phyloP scores from a whole-genome alignment of 2,329 filamentous ascomycete species.

The Magnaporthiopsis poae region DNA sequence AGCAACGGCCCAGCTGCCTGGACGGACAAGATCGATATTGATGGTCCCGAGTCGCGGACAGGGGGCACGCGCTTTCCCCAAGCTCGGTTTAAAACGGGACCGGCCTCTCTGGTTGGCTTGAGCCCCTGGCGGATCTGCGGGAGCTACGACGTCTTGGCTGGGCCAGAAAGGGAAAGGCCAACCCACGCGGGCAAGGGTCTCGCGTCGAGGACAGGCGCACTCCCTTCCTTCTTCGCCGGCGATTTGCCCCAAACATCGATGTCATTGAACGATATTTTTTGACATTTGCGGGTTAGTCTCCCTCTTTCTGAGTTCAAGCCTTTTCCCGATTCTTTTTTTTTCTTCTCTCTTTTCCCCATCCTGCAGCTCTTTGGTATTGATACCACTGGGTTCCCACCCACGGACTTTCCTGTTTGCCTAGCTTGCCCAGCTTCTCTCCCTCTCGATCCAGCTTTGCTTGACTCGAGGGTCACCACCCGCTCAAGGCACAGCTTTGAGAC shows the following conservation, averaged over 20 bases:
- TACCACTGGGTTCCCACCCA: background rate
- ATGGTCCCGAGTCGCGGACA: background rate
- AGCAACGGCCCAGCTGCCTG: no score
- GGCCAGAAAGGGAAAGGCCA: slow-evolving; percentile 4
- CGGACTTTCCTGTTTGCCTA: background rate
- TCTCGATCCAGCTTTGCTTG: background rate
- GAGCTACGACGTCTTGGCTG: slow-evolving; percentile 1
- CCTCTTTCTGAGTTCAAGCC: no score
- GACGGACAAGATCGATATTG: background rate
- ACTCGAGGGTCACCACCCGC: background rate
- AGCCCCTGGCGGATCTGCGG: slow-evolving; percentile 3
- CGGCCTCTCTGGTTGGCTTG: background rate
- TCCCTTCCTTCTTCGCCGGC: background rate
- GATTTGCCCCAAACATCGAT: background rate
- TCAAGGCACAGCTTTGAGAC: background rate
- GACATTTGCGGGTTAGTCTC: background rate
- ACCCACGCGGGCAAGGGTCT: background rate
- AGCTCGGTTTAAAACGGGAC: background rate
- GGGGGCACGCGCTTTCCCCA: background rate
- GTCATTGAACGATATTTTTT: background rate
- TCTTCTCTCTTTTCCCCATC: background rate
- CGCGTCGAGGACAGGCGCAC: background rate
- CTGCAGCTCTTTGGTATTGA: background rate
- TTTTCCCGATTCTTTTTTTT: background rate
- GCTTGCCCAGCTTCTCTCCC: background rate